phyloP scores from a whole-genome alignment of 768 basidiomycete genomes.

The Rhodotorula toruloides region DNA sequence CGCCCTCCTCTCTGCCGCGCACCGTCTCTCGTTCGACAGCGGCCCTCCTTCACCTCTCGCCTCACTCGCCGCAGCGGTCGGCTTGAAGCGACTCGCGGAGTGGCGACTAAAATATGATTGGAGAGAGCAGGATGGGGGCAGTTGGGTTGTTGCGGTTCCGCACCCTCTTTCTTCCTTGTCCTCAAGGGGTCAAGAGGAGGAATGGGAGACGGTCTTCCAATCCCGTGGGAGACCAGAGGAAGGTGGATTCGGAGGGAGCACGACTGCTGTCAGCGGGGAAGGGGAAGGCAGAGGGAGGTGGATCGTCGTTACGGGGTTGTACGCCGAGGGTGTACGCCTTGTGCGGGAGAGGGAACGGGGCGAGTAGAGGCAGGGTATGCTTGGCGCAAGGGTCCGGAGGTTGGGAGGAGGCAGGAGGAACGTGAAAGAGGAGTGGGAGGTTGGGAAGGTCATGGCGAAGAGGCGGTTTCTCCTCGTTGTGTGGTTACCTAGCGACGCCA shows the following conservation, averaged over 20 bases:
- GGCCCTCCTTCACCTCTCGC: not conserved
- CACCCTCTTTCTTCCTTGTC: not conserved
- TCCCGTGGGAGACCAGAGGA: not conserved
- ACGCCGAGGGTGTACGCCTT: slow-evolving; percentile 23
- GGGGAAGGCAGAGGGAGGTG: not conserved
- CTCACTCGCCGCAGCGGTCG: not conserved
- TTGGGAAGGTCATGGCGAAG: no score
- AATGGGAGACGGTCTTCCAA: slow-evolving; percentile 15
- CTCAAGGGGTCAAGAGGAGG: no score
- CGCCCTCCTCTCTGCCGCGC: slow-evolving; percentile 13
- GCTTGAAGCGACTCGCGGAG: not conserved
- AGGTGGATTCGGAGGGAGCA: slow-evolving; percentile 18
- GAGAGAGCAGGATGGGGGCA: slow-evolving; percentile 1
- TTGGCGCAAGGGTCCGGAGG: no score
- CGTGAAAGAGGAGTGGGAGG: no score
- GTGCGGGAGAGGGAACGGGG: not conserved
- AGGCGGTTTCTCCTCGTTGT: no score
- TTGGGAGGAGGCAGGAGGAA: no score
- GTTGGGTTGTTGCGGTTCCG: slow-evolving; percentile 5
- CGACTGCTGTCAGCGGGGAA: slow-evolving; percentile 12
- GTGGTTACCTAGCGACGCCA: no score
- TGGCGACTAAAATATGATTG: not conserved
- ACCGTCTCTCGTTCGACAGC: not conserved
- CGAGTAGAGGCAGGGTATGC: no score
- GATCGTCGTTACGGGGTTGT: slow-evolving; percentile 23